Percentiles rank a stretch among this genome's conserved stretches.
Evolutionary conservation across 495 filamentous ascomycete genomes (phyloP).

Genomic region (Sphaerosporella brunnea): DNA sequence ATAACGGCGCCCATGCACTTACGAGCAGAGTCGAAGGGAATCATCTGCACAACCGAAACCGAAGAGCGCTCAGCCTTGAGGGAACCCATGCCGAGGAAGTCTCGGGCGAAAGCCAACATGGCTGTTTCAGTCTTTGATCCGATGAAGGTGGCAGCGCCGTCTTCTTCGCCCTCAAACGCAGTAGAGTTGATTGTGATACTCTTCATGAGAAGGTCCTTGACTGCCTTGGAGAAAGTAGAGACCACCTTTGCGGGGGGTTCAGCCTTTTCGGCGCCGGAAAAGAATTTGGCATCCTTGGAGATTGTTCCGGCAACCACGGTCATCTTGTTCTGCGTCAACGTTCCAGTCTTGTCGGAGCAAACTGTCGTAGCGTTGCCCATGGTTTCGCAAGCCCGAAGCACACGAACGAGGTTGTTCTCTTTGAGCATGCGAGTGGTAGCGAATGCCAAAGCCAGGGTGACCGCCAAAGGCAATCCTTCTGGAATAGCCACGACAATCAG

Average conservation of each 20-base stretch:
- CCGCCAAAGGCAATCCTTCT: slow-evolving; percentile 80
- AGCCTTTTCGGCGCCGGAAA: slow-evolving; percentile 51
- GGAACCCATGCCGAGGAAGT: slow-evolving; percentile 57
- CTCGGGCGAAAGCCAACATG: slow-evolving; percentile 54
- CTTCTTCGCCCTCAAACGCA: slow-evolving; percentile 66
- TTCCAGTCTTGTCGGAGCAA: slow-evolving; percentile 94
- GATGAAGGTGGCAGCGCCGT: slow-evolving; percentile 54
- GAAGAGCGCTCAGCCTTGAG: slow-evolving; percentile 53
- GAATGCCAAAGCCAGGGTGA: slow-evolving; percentile 84
- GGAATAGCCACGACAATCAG: slow-evolving; percentile 92
- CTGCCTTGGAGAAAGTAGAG: slow-evolving; percentile 35
- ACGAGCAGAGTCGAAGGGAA: slow-evolving; percentile 50
- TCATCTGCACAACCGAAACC: slow-evolving; percentile 43
- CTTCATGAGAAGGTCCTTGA: slow-evolving; percentile 48
- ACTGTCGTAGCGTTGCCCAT: slow-evolving; percentile 96
- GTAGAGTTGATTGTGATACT: slow-evolving; percentile 78
- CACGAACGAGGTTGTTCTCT: slow-evolving; percentile 84
- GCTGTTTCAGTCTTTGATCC: slow-evolving; percentile 88
- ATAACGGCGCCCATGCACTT: slow-evolving; percentile 55
- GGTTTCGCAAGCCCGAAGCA: slow-evolving; percentile 87
- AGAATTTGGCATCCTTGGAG: slow-evolving; percentile 51
- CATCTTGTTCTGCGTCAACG: slow-evolving; percentile 89
- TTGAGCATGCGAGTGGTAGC: slow-evolving; percentile 89
- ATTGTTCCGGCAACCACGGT: slow-evolving; percentile 63
- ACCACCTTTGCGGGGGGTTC: slow-evolving; percentile 42